A percentile compares a stretch with the other conserved stretches of the same genome.
phyloP scores from a whole-genome alignment of 2,329 filamentous ascomycete species.

The Aspergillus latus region DNA sequence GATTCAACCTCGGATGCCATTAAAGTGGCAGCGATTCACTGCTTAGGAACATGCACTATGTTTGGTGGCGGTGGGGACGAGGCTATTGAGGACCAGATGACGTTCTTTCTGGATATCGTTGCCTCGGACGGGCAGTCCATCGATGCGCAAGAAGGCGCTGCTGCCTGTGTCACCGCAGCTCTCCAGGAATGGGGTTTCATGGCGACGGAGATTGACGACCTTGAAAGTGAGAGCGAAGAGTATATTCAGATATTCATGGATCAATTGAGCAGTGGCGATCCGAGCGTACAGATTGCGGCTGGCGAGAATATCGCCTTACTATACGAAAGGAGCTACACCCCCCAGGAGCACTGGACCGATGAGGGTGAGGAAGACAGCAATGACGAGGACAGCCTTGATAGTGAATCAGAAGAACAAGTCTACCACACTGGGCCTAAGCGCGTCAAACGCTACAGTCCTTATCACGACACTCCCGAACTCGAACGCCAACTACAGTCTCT shows the following conservation, averaged over 20 bases:
- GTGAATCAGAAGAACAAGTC: slow-evolving; percentile 45
- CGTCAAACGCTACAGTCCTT: slow-evolving; percentile 67
- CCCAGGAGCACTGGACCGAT: slow-evolving; percentile 59
- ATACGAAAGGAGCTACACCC: slow-evolving; percentile 70
- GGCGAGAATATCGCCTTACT: slow-evolving; percentile 79
- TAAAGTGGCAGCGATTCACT: slow-evolving; percentile 71
- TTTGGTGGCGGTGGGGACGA: slow-evolving; percentile 72
- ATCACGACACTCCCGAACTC: slow-evolving; percentile 63
- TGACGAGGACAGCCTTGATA: slow-evolving; percentile 36
- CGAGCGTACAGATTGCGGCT: slow-evolving; percentile 72
- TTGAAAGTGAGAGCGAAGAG: slow-evolving; percentile 67
- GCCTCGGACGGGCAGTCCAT: slow-evolving; percentile 75
- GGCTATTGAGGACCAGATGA: slow-evolving; percentile 69
- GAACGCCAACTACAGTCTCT: slow-evolving; percentile 60
- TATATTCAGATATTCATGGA: slow-evolving; percentile 81
- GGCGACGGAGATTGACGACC: slow-evolving; percentile 72
- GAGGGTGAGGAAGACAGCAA: slow-evolving; percentile 57
- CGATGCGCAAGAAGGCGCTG: slow-evolving; percentile 67
- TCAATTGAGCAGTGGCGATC: slow-evolving; percentile 74
- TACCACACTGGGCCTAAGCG: slow-evolving; percentile 42
- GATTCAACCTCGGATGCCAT: slow-evolving; percentile 61
- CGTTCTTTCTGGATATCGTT: slow-evolving; percentile 73
- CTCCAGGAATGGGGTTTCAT: slow-evolving; percentile 78
- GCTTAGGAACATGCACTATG: slow-evolving; percentile 69
- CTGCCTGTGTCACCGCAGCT: slow-evolving; percentile 69